Percentiles rank a stretch among this genome's conserved stretches.
These are phyloP conservation scores for Xylariaceae sp. DNA, from an alignment of 2,329 filamentous ascomycete species.

Conservation along the genomic window DNA sequence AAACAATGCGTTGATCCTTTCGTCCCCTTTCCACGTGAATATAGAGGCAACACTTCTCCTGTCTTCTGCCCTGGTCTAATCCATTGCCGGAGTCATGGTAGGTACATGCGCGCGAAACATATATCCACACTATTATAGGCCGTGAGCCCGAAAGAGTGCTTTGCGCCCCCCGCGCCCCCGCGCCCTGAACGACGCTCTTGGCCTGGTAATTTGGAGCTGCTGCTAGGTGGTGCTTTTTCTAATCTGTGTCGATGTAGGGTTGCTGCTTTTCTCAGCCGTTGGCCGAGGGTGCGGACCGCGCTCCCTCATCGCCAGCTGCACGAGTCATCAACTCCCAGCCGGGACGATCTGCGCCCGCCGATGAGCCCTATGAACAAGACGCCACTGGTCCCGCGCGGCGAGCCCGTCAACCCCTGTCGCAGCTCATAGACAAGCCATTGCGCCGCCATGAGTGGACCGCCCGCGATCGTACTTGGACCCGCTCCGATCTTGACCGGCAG, in stretches of 20 bases:
- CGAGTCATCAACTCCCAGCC: constrained; percentile 46
- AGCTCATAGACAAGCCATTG: constrained; percentile 67
- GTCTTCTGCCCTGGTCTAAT: not conserved
- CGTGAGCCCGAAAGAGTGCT: not conserved
- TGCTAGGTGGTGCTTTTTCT: constrained; percentile 1
- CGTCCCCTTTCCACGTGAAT: constrained; percentile 4
- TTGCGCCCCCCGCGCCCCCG: not conserved
- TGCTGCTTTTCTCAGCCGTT: constrained; percentile 53
- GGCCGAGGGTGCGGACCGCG: constrained; percentile 44
- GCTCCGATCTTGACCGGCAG: constrained; percentile 61
- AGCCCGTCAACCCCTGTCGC: constrained; percentile 43
- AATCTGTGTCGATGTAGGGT: constrained; percentile 38
- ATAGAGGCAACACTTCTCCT: constrained; percentile 7
- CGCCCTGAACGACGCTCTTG: not conserved
- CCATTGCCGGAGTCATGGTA: constrained; percentile 14
- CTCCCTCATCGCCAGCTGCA: constrained; percentile 43
- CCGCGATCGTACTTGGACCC: constrained; percentile 62
- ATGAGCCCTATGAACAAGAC: constrained; percentile 23
- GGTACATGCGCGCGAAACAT: not conserved
- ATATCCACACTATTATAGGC: not conserved
- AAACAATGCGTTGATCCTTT: constrained; percentile 11
- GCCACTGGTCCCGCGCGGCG: constrained; percentile 22
- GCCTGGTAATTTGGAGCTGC: not conserved
- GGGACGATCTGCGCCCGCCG: constrained; percentile 31
- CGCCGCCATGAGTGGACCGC: constrained; percentile 61